Evolutionary conservation across 306 rosid species (phyloP).

Genomic region (Casuarina cunninghamiana): DNA sequence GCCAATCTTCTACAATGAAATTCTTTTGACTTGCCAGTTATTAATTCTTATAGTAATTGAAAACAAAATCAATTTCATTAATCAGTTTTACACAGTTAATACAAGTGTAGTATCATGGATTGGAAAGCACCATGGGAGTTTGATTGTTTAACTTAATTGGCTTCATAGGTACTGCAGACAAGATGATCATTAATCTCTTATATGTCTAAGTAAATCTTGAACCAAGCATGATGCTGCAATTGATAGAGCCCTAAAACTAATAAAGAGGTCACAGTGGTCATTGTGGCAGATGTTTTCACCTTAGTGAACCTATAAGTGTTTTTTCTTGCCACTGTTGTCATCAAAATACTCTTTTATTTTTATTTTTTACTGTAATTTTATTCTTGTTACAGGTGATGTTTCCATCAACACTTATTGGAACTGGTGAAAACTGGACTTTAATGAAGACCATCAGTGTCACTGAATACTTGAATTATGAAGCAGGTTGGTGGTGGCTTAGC

Average conservation of each 20-base stretch:
- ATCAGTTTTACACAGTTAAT: neutral
- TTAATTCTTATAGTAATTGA: neutral
- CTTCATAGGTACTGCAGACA: neutral
- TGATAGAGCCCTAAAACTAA: neutral
- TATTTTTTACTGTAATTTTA: constrained; percentile 4
- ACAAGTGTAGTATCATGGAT: neutral
- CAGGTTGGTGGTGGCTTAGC: constrained; percentile 46
- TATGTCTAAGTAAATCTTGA: neutral
- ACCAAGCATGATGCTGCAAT: neutral
- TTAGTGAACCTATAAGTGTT: neutral
- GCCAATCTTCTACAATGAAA: neutral
- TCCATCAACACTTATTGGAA: constrained; percentile 91
- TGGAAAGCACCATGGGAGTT: neutral
- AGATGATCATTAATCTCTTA: neutral
- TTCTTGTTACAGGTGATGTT: constrained; percentile 79
- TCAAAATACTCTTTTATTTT: neutral
- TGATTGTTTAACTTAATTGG: neutral
- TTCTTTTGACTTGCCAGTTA: neutral
- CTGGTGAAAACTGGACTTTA: constrained; percentile 87
- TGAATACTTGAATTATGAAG: constrained; percentile 90
- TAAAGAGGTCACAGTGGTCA: neutral
- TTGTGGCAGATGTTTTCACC: neutral
- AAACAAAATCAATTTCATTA: neutral
- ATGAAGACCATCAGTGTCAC: constrained; percentile 99
- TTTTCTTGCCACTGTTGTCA: neutral